These are phyloP conservation scores for Abelmoschus esculentus DNA, from an alignment of 345 rosid genomes.

Conservation along the genomic window DNA sequence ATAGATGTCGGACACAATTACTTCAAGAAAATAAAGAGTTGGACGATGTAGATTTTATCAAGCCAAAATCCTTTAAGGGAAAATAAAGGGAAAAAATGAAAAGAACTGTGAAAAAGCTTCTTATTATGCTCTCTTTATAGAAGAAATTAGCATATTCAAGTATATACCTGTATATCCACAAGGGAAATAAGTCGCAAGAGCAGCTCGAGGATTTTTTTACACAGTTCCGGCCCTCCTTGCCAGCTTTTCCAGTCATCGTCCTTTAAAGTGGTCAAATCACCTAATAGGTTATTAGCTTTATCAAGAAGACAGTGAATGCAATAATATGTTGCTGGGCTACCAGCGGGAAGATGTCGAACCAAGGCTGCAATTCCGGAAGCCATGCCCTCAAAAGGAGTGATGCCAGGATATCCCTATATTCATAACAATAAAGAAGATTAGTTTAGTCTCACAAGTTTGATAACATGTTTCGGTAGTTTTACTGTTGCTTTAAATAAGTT, in stretches of 20 bases:
- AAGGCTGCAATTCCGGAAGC: constrained; percentile 87
- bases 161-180: constrained; percentile 77
- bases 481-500: background rate
- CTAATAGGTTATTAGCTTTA: constrained; percentile 45
- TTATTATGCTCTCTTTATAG: background rate
- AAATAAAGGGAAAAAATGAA: background rate
- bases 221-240: constrained; percentile 56
- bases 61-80: background rate
- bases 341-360: constrained; percentile 83
- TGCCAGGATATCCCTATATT: constrained; percentile 64
- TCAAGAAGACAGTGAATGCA: constrained; percentile 70
- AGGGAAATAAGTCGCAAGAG: constrained; percentile 67
- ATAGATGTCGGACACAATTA: too few relatives aligned
- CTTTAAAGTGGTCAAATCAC: constrained; percentile 19
- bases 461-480: background rate
- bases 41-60: background rate
- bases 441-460: constrained; percentile 8
- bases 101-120: background rate
- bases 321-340: constrained; percentile 80
- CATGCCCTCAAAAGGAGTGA: constrained; percentile 91
- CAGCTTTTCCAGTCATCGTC: constrained; percentile 43
- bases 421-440: constrained; percentile 9
- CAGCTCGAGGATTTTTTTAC: constrained; percentile 61
- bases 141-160: background rate
- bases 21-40: too few relatives aligned